Percentiles rank a stretch among this genome's conserved stretches.
phyloP scores from a whole-genome alignment of 371 early-diverging fungal genomes.

The Mortierella sp. region DNA sequence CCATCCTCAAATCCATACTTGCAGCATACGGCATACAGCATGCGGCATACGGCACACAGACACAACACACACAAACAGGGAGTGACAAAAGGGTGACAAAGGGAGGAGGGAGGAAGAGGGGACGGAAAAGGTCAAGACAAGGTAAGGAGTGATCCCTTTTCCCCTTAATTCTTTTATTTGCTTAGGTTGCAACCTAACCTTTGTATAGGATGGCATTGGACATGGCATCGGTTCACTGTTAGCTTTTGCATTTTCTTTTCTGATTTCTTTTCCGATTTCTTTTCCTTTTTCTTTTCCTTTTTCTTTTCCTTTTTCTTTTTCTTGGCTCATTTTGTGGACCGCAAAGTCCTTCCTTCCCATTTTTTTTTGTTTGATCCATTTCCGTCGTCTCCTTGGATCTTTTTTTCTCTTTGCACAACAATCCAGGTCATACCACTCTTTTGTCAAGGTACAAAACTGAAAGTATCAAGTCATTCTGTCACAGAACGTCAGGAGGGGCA shows the following conservation, averaged over 20 bases:
- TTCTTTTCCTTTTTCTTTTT: neutral
- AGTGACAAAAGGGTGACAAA: conserved; percentile 4
- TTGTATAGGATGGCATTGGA: neutral
- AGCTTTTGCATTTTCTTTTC: neutral
- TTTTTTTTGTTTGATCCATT: neutral
- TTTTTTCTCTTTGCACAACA: neutral
- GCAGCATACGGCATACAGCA: neutral
- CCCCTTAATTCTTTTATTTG: neutral
- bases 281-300: neutral
- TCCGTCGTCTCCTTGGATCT: neutral
- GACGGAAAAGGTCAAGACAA: neutral
- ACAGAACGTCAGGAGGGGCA: neutral
- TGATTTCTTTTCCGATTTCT: too few relatives aligned
- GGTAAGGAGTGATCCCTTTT: conserved; percentile 29
- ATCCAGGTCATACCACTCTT: neutral
- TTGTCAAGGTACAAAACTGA: neutral
- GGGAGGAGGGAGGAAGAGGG: neutral
- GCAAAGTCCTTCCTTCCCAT: neutral
- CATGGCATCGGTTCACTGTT: neutral
- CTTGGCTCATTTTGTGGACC: neutral
- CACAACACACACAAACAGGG: neutral
- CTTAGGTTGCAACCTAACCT: neutral
- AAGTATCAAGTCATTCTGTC: neutral
- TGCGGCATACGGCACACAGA: neutral
- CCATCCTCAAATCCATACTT: conserved; percentile 19